Evolutionary conservation across 257 asterid species (phyloP).

Genomic region (Penstemon barbatus): DNA sequence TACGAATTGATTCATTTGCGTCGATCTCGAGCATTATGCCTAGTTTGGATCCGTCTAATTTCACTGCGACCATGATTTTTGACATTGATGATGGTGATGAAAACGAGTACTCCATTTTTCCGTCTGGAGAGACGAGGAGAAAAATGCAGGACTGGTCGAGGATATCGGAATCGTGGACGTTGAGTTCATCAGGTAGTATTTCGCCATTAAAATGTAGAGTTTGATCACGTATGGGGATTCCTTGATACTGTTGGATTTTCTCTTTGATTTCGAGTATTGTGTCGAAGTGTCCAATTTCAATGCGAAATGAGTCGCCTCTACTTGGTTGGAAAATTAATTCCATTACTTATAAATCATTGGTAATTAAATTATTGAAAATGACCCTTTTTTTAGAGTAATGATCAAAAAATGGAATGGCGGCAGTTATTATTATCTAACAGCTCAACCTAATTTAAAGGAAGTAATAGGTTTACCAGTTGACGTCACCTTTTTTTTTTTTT

Average conservation of each 20-base stretch:
- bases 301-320: conserved; percentile 41
- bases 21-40: conserved; percentile 39
- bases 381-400: too few relatives aligned
- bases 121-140: conserved; percentile 28
- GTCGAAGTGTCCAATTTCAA: conserved; percentile 70
- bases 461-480: too few relatives aligned
- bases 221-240: conserved; percentile 57
- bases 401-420: too few relatives aligned
- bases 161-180: conserved; percentile 51
- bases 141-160: conserved; percentile 52
- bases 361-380: too few relatives aligned
- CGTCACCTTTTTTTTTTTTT: too few relatives aligned
- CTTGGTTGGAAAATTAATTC: conserved; percentile 53
- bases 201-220: conserved; percentile 54
- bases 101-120: neutral
- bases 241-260: conserved; percentile 44
- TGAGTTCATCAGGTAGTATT: conserved; percentile 52
- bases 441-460: too few relatives aligned
- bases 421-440: too few relatives aligned
- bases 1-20: conserved; percentile 32
- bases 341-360: conserved; percentile 32
- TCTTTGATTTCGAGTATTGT: conserved; percentile 66
- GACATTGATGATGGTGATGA: conserved; percentile 42
- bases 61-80: too few relatives aligned
- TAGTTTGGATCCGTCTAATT: conserved; percentile 1